A percentile compares a stretch with the other conserved stretches of the same genome.
Conservation (phyloP, 345 rosid species). For the Aquilaria malaccensis region DNA sequence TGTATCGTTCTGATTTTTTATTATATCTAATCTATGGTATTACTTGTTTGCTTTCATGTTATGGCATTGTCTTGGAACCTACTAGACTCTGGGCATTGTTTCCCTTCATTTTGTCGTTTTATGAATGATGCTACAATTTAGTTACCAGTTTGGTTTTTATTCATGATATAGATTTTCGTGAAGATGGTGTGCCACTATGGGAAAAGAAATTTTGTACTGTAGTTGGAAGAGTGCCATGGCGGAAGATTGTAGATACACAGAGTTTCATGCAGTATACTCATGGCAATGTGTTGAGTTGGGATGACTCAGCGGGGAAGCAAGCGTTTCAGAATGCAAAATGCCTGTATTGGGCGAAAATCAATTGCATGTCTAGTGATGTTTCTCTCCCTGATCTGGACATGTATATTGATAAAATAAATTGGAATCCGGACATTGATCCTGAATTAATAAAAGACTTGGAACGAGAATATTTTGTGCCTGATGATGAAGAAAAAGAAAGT, state of each 20-base stretch:
- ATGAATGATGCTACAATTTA: not conserved
- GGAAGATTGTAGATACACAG: slow-evolving; percentile 33
- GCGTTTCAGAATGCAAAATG: slow-evolving; percentile 42
- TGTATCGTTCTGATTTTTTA: slow-evolving; percentile 2
- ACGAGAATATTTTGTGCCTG: slow-evolving; percentile 17
- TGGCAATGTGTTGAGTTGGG: slow-evolving; percentile 32
- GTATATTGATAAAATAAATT: slow-evolving; percentile 39
- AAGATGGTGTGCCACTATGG: slow-evolving; percentile 40
- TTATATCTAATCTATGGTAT: not conserved
- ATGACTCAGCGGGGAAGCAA: slow-evolving; percentile 42
- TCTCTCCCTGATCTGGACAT: slow-evolving; percentile 32
- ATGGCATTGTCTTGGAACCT: too few relatives aligned
- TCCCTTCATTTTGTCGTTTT: not conserved
- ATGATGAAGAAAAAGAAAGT: slow-evolving; percentile 21
- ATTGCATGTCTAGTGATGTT: slow-evolving; percentile 26
- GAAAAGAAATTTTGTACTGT: slow-evolving; percentile 43
- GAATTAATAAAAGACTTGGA: slow-evolving; percentile 33
- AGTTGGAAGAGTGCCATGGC: slow-evolving; percentile 38
- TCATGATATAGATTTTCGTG: slow-evolving; percentile 7
- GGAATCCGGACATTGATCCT: slow-evolving; percentile 30
- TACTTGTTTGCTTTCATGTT: not conserved
- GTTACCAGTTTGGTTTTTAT: not conserved
- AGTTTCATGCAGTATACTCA: slow-evolving; percentile 17
- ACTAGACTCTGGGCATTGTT: not conserved
- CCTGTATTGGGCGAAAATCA: slow-evolving; percentile 35